Base-by-base conservation (phyloP, 441 rosid species). In the Gossypium davidsonii region DNA sequence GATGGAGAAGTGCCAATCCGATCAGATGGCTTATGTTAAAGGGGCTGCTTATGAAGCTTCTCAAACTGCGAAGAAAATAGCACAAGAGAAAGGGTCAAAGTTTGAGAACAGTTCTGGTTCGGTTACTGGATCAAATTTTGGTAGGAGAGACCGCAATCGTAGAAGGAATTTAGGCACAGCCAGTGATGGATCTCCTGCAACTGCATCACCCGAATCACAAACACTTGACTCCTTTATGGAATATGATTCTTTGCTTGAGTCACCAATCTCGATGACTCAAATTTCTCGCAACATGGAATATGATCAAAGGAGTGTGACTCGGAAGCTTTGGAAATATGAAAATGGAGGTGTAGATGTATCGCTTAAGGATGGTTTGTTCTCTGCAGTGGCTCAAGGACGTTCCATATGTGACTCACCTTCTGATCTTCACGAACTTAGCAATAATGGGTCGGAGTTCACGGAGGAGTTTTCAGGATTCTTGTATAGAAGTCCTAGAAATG, bases 11-110 rank as follows among this genome's bases (percentile, higher is more conserved):
- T 87, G 87, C 71, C 88, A 86, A 74, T 85, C 86, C 18, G 98
- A 96, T 83, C 84, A 83, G 72, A 86, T 87, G 92, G 86, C 95
- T 71, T 86, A 70, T 77, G 98, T 96, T 65, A 88, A 81, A 77
- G 90, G 87, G 58, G 97, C 97, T 73, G 98, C 98, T 77, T 84
- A 78, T 74, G 98, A 92, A 78, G 90, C 99, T 71, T 76, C 85
- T 79, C 88, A 86, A 81, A 87, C 91, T 77, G 98, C 94, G 21
- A 82, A 85, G 81, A 85, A 81, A 71, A 86, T 94, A 52, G 77
- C 81, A 15, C 49, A 49, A 17, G 92, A 88, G 67, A 79, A 80
- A 76, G 94, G 78, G 26, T 74, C 80, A 5, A 78, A 83, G 68
- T 81, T 83, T 75, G 92, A 86, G 73, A 95, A 83, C 58, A 76